These are phyloP conservation scores for Odonthalia washingtoniensis DNA, from an alignment of 31 red algal genomes.

Conservation along the genomic window DNA sequence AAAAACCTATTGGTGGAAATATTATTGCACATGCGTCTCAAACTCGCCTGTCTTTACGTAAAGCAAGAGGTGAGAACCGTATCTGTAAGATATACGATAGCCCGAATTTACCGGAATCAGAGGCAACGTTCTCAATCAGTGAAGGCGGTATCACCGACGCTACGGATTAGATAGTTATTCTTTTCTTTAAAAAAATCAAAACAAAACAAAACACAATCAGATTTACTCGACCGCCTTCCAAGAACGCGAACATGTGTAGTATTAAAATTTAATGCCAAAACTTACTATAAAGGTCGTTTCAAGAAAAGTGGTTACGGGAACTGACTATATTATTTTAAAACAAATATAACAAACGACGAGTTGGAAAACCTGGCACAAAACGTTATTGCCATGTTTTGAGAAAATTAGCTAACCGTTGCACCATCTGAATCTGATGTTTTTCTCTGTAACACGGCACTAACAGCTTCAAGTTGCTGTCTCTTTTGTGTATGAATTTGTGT, in stretches of 20 bases:
- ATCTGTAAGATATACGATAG: constrained; percentile 98
- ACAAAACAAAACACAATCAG: too few relatives aligned
- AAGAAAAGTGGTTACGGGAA: too few relatives aligned
- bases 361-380: too few relatives aligned
- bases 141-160: constrained; percentile 93
- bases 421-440: constrained; percentile 54
- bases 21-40: constrained; percentile 98
- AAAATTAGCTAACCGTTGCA: background rate
- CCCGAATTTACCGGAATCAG: constrained; percentile 92
- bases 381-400: too few relatives aligned
- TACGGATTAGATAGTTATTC: constrained; percentile 83
- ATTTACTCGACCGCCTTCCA: too few relatives aligned
- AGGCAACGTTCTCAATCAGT: constrained; percentile 90
- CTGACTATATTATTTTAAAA: too few relatives aligned
- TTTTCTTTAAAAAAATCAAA: too few relatives aligned
- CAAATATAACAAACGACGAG: too few relatives aligned
- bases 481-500: constrained; percentile 75
- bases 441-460: constrained; percentile 70
- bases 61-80: constrained; percentile 92
- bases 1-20: constrained; percentile 97
- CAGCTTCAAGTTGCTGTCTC: constrained; percentile 82
- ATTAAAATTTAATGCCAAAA: too few relatives aligned
- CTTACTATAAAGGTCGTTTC: background rate
- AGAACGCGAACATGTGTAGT: too few relatives aligned
- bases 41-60: constrained; percentile 90